Evolutionary conservation across 306 rosid genomes (phyloP), one percentile per base, ranked within the genome.

Genomic region (Ochetophila trinervis): DNA sequence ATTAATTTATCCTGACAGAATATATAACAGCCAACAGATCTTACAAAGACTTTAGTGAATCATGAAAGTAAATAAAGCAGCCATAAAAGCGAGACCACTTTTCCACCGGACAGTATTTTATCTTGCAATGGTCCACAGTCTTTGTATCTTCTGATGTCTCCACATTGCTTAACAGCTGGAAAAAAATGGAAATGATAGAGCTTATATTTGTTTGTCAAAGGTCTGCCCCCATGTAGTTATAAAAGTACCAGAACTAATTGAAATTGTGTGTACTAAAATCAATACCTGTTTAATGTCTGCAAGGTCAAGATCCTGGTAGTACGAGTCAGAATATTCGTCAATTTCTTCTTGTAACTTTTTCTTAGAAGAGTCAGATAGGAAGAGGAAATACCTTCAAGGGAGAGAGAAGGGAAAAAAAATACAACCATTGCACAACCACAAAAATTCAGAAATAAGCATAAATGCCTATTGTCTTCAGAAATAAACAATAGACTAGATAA

Each of bases 261-360:
- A 17, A 45, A 63, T 8, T 23, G 9, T 7, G n/a, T 8, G 17
- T 22, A 36, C 67, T 62, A 23, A 18, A 47, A 63, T 40, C 45
- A 40, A 40, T 72, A 89, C 98, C 93, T 87, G 91, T 70, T 85
- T 87, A 64, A 92, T 72, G 79, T 82, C 93, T 30, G 76, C 78
- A 80, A 79, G 82, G 67, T 85, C 84, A 11, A 92, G 86, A 82
- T 92, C 87, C 83, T 83, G 76, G 80, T 77, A 92, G 84, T 84
- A 92, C 4, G 88, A 76, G 76, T 92, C 98, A 10, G 95, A 89
- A 79, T 83, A 89, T 71, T 80, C 89, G 49, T 92, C 96, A 78
- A 92, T 83, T 78, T 89, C 93, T 80, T 89, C 91, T 73, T 72
- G 83, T 66, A 92, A 78, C 71, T 83, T 92, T 76, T 85, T 87